These are phyloP conservation scores for Biscutella laevigata DNA, from an alignment of 441 rosid genomes.

Conservation along the genomic window DNA sequence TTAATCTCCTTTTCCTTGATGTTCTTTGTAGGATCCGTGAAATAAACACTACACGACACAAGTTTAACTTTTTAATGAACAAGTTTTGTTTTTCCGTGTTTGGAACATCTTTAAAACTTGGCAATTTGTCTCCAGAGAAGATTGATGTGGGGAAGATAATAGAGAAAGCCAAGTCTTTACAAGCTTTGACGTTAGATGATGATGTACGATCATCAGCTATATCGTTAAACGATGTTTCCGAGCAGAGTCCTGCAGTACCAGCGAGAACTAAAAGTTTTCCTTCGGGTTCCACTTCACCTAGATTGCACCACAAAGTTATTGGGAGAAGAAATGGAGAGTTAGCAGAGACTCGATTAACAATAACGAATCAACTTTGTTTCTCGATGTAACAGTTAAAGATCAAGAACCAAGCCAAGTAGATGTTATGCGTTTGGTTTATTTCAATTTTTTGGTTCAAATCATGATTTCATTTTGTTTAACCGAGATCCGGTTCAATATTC, in stretches of 20 bases:
- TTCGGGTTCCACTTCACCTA: slow-evolving; percentile 48
- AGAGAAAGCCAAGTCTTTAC: slow-evolving; percentile 68
- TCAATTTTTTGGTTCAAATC: no score
- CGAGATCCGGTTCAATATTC: no score
- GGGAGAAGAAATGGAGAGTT: slow-evolving; percentile 94
- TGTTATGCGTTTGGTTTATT: no score
- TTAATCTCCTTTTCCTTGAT: slow-evolving; percentile 65
- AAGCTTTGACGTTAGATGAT: slow-evolving; percentile 46
- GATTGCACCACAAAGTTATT: slow-evolving; percentile 69
- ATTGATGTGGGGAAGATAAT: slow-evolving; percentile 51
- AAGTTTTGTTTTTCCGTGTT: slow-evolving; percentile 50
- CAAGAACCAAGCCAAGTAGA: slow-evolving; percentile 27
- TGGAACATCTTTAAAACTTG: slow-evolving; percentile 52
- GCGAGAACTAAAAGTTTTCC: slow-evolving; percentile 45
- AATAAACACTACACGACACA: slow-evolving; percentile 52
- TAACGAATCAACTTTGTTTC: slow-evolving; percentile 11
- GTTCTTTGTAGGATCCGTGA: slow-evolving; percentile 51
- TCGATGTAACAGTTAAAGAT: slow-evolving; percentile 5
- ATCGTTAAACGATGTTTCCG: slow-evolving; percentile 25
- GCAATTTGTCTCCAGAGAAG: slow-evolving; percentile 60
- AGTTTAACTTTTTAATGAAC: slow-evolving; percentile 43
- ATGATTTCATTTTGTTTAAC: no score
- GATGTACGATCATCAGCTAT: slow-evolving; percentile 27
- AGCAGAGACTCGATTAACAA: slow-evolving; percentile 45
- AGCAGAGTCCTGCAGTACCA: slow-evolving; percentile 28